phyloP scores from a whole-genome alignment of 164 flowering plant species.

The Magnolia officinalis region DNA sequence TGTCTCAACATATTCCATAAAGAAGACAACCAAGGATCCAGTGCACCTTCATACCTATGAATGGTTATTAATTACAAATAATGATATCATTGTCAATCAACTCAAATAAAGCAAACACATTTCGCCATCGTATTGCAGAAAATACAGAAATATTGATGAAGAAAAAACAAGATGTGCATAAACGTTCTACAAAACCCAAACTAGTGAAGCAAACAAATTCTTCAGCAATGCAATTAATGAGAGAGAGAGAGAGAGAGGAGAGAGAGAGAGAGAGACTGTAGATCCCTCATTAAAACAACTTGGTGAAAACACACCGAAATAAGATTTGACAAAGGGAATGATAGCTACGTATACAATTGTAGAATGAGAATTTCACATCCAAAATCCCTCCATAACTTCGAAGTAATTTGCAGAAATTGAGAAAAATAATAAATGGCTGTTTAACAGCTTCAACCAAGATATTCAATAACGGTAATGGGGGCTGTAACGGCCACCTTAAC shows the following conservation, averaged over 20 bases:
- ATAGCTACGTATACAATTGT: no score
- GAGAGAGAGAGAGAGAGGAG: no score
- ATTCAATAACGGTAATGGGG: no score
- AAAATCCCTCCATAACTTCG: no score
- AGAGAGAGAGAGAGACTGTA: background rate
- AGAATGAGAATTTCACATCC: no score
- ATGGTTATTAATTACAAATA: background rate
- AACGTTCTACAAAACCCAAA: background rate
- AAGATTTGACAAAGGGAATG: no score
- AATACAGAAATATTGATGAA: background rate
- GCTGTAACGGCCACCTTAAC: no score
- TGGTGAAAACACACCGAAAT: background rate
- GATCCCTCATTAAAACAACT: background rate
- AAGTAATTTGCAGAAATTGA: no score
- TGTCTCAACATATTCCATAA: slow-evolving; percentile 62
- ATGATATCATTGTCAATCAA: slow-evolving; percentile 6
- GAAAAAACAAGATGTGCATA: background rate
- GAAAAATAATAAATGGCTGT: no score
- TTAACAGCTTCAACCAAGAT: no score
- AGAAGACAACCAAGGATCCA: slow-evolving; percentile 93
- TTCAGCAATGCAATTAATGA: background rate
- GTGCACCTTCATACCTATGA: slow-evolving; percentile 87
- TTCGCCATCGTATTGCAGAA: background rate
- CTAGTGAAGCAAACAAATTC: background rate
- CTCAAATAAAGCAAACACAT: background rate